These are phyloP conservation scores for Exophiala viscosa DNA, from an alignment of 2,329 filamentous ascomycete genomes.

Conservation along the genomic window DNA sequence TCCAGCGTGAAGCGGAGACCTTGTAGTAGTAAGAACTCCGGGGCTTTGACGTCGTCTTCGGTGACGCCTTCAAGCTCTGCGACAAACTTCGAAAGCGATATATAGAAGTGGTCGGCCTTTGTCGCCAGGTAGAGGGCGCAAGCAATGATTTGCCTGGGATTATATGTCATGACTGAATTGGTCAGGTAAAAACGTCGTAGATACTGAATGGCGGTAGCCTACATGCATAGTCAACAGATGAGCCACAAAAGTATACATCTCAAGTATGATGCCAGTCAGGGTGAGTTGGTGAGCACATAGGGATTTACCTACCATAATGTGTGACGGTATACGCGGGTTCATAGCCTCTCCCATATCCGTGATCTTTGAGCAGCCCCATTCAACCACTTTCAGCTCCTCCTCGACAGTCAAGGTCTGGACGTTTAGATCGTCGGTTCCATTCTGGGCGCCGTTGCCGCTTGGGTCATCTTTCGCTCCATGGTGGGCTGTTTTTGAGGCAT, in stretches of 20 bases:
- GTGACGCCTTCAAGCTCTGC: slow-evolving; percentile 67
- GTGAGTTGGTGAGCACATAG: background rate
- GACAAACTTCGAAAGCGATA: slow-evolving; percentile 63
- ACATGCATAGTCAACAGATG: background rate
- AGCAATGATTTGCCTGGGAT: slow-evolving; percentile 81
- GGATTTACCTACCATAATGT: slow-evolving; percentile 43
- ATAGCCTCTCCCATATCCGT: slow-evolving; percentile 58
- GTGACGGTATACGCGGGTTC: slow-evolving; percentile 48
- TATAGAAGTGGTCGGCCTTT: slow-evolving; percentile 85
- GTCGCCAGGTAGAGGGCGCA: slow-evolving; percentile 89
- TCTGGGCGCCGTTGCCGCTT: slow-evolving; percentile 20
- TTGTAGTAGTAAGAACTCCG: slow-evolving; percentile 90
- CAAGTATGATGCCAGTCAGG: background rate
- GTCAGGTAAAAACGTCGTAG: slow-evolving; percentile 92
- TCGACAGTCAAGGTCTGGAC: slow-evolving; percentile 69
- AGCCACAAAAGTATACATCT: background rate
- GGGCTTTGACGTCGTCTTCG: slow-evolving; percentile 77
- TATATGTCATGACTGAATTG: slow-evolving; percentile 95
- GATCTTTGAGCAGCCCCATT: slow-evolving; percentile 67
- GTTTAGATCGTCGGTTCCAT: slow-evolving; percentile 42
- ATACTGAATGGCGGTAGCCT: slow-evolving; percentile 82
- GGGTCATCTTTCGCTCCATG: slow-evolving; percentile 35
- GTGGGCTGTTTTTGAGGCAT: slow-evolving; percentile 35
- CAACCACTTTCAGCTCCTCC: slow-evolving; percentile 78
- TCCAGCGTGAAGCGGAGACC: slow-evolving; percentile 91